phyloP scores from a whole-genome alignment of 2,329 filamentous ascomycete species.

The Diaporthe helianthi region DNA sequence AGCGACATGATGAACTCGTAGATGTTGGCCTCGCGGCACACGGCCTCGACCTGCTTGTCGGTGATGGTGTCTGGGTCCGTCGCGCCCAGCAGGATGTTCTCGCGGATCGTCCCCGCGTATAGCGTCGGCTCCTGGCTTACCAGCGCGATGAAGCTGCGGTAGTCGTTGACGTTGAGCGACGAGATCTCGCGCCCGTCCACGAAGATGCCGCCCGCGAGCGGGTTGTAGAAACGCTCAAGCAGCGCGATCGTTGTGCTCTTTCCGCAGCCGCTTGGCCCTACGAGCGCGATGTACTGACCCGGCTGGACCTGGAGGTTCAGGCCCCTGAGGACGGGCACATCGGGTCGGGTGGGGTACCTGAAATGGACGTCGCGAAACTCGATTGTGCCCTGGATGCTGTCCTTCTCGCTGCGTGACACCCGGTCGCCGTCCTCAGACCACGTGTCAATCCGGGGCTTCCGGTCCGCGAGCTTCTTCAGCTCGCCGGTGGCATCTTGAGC shows the following conservation, averaged over 20 bases:
- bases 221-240: conserved; percentile 94
- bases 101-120: conserved; percentile 89
- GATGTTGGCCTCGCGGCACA: conserved; percentile 90
- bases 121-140: conserved; percentile 95
- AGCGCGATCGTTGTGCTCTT: conserved; percentile 94
- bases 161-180: conserved; percentile 82
- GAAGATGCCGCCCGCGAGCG: conserved; percentile 78
- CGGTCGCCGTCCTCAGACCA: conserved; percentile 75
- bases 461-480: conserved; percentile 84
- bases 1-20: conserved; percentile 89
- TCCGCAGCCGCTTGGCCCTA: conserved; percentile 92
- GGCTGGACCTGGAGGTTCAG: conserved; percentile 77
- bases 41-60: conserved; percentile 76
- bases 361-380: conserved; percentile 95
- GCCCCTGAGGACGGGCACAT: conserved; percentile 90
- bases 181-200: conserved; percentile 86
- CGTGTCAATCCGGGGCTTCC: conserved; percentile 80
- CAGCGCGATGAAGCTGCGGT: conserved; percentile 82
- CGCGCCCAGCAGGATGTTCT: conserved; percentile 86
- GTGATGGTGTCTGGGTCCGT: conserved; percentile 66
- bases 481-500: conserved; percentile 83
- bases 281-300: conserved; percentile 85
- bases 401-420: conserved; percentile 46
- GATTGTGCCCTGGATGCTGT: conserved; percentile 74
- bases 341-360: conserved; percentile 88